Percentiles rank a stretch among this genome's conserved stretches.
Conservation (phyloP, 2,329 filamentous ascomycete species). For the Fusarium sulawesiense region DNA sequence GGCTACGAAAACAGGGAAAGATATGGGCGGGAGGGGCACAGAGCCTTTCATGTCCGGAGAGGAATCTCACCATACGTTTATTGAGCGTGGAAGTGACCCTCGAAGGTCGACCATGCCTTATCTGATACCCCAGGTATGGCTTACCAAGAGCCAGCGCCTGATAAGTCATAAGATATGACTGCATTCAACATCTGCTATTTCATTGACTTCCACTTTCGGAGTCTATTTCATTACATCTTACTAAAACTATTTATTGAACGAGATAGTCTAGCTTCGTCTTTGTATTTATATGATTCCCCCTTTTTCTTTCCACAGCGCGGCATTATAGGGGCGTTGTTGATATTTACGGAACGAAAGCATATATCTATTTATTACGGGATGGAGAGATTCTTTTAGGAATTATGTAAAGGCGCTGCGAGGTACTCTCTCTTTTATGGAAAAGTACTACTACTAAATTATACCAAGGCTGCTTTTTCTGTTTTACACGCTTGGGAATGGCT, state of each 20-base stretch:
- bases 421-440: constrained; percentile 13
- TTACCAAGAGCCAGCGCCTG: neutral
- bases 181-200: neutral
- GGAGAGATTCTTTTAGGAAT: constrained; percentile 6
- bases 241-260: neutral
- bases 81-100: constrained; percentile 33
- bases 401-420: constrained; percentile 19
- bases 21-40: constrained; percentile 51
- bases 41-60: constrained; percentile 41
- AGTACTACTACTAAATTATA: constrained; percentile 28
- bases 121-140: constrained; percentile 18
- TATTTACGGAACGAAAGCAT: constrained; percentile 18
- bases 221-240: neutral
- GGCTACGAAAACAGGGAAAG: constrained; percentile 50
- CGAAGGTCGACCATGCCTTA: constrained; percentile 19
- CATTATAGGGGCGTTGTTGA: constrained; percentile 43
- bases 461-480: constrained; percentile 8
- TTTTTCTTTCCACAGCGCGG: constrained; percentile 28
- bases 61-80: constrained; percentile 50
- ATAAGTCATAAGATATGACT: constrained; percentile 10
- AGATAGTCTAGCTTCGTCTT: constrained; percentile 21
- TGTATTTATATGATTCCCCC: constrained; percentile 37
- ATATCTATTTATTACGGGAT: constrained; percentile 7
- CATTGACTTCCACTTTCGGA: neutral
- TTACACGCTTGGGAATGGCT: neutral